Conservation (phyloP, 2,329 filamentous ascomycete species). For the Ophiocordyceps unilateralis region DNA sequence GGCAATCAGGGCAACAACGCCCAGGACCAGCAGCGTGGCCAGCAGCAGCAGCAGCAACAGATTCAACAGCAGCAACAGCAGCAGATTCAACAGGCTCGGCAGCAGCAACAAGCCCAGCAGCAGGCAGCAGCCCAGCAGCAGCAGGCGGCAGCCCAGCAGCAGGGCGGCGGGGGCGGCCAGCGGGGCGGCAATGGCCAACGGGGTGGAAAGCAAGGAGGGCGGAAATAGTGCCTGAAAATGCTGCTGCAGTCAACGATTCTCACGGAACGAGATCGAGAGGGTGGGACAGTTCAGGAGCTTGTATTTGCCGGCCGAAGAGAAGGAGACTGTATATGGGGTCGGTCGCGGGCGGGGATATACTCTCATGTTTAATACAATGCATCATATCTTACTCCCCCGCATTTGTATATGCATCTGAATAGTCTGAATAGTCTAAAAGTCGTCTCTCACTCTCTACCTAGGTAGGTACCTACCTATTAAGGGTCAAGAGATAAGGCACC, state of each 20-base stretch:
- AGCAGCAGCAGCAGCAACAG: neutral
- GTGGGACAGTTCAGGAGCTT: neutral
- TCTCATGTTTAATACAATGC: neutral
- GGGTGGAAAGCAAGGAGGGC: no score
- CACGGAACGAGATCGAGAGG: neutral
- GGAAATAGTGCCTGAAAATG: no score
- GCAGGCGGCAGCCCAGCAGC: no score
- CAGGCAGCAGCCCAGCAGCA: no score
- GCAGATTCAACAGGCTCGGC: neutral
- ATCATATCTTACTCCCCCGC: no score
- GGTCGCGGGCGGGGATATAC: neutral
- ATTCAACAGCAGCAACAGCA: neutral
- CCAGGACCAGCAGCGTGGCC: neutral
- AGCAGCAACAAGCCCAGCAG: neutral
- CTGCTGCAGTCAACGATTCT: neutral
- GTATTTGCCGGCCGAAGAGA: neutral
- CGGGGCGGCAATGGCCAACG: neutral
- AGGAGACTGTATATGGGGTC: neutral
- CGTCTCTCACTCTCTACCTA: no score
- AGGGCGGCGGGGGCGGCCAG: no score
- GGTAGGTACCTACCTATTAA: no score
- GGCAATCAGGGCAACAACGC: conserved; percentile 3
- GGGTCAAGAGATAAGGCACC: no score
- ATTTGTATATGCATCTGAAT: no score
- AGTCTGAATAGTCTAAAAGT: no score